phyloP scores from a whole-genome alignment of 2,329 filamentous ascomycete species.

The Teratosphaeria viscida region DNA sequence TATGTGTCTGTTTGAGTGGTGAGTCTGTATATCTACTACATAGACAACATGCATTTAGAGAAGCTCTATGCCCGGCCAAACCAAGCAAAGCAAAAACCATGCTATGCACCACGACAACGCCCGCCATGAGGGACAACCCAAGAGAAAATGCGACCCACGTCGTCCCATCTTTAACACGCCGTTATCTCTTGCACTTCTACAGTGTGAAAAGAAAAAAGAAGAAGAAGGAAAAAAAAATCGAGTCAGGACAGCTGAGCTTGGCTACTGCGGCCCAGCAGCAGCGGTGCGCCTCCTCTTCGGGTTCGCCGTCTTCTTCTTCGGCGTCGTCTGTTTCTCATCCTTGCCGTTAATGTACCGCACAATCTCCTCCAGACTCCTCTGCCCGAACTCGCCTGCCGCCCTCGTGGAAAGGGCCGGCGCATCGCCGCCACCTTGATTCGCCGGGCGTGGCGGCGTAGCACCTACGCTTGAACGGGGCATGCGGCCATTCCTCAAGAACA shows the following conservation, averaged over 20 bases:
- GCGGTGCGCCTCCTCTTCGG: slow-evolving; percentile 28
- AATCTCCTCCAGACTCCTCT: slow-evolving; percentile 80
- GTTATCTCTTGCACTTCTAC: not conserved
- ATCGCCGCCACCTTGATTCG: slow-evolving; percentile 19
- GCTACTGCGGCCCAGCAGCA: not conserved
- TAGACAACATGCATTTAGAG: no score
- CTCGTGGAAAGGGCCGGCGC: not conserved
- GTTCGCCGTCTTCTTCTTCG: slow-evolving; percentile 38
- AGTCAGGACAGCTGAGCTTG: not conserved
- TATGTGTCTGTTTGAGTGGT: no score
- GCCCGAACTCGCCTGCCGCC: slow-evolving; percentile 8
- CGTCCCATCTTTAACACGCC: not conserved
- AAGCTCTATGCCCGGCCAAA: no score
- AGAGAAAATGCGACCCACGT: not conserved
- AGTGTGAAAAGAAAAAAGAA: not conserved
- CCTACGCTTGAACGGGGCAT: slow-evolving; percentile 37
- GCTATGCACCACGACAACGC: not conserved
- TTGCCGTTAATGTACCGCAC: slow-evolving; percentile 86
- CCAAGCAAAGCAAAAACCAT: not conserved
- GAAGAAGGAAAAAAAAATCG: not conserved
- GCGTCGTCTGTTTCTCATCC: slow-evolving; percentile 27
- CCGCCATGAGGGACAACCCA: not conserved
- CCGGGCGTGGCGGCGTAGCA: slow-evolving; percentile 51
- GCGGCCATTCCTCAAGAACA: slow-evolving; percentile 27
- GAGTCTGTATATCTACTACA: no score